These are phyloP conservation scores for Exsudoporus floridanus DNA, from an alignment of 1,284 basidiomycete species.

Conservation along the genomic window DNA sequence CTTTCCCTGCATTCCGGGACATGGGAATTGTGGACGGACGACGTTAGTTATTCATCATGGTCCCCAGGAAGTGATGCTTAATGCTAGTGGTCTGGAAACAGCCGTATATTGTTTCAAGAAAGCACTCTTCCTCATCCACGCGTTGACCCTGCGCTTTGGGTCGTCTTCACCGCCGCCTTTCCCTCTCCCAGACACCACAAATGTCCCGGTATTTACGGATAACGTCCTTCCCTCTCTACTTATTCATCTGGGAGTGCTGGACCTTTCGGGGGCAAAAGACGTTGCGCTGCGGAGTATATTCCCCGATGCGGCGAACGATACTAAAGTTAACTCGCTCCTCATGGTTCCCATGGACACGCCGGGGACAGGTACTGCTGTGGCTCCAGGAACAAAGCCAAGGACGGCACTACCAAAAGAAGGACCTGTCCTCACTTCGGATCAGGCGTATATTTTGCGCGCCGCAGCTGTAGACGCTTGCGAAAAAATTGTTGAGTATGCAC, in stretches of 20 bases:
- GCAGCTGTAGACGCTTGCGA: conserved; percentile 78
- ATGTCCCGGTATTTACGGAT: conserved; percentile 79
- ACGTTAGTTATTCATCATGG: conserved; percentile 46
- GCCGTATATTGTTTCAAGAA: conserved; percentile 88
- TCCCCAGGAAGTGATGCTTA: neutral
- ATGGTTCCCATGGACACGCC: conserved; percentile 22
- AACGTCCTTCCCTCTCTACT: conserved; percentile 86
- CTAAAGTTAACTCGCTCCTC: conserved; percentile 44
- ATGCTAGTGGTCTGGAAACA: conserved; percentile 30
- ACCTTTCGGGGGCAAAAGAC: conserved; percentile 50
- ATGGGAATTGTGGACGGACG: conserved; percentile 61
- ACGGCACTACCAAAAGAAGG: conserved; percentile 53
- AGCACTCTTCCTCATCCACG: conserved; percentile 78
- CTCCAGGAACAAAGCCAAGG: conserved; percentile 15
- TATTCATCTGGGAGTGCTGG: conserved; percentile 72
- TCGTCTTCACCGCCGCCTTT: conserved; percentile 50
- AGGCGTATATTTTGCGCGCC: conserved; percentile 77
- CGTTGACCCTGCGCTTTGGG: conserved; percentile 64
- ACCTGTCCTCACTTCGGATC: conserved; percentile 55
- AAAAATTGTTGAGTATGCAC: conserved; percentile 57
- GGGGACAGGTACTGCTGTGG: conserved; percentile 8
- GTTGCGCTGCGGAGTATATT: conserved; percentile 45
- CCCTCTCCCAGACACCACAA: conserved; percentile 57
- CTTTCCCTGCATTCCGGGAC: conserved; percentile 76
- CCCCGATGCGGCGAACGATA: conserved; percentile 41